Percentiles rank a stretch among this genome's conserved stretches.
Evolutionary conservation across 139 green algal genomes (phyloP).

Genomic region (Pleodorina starrii): DNA sequence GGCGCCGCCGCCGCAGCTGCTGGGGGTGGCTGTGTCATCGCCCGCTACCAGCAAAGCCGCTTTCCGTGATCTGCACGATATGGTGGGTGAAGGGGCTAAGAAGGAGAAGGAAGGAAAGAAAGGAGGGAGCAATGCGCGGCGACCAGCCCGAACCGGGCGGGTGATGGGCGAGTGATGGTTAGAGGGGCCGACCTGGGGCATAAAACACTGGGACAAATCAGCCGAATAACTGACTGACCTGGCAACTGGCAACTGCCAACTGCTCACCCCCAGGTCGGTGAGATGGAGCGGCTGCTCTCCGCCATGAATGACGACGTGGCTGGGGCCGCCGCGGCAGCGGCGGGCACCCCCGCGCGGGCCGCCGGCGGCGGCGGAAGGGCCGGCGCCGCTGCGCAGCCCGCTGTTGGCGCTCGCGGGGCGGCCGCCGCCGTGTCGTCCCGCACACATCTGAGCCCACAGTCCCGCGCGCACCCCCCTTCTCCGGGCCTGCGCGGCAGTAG

Average conservation of each 20-base stretch:
- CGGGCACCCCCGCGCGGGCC: not conserved
- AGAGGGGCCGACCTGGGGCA: no score
- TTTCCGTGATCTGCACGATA: slow-evolving; percentile 26
- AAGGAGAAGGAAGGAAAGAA: no score
- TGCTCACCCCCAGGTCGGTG: not conserved
- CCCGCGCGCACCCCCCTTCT: not conserved
- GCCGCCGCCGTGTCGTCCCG: not conserved
- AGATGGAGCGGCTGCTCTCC: slow-evolving; percentile 38
- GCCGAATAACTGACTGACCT: not conserved
- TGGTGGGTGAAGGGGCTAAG: no score
- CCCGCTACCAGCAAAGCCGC: slow-evolving; percentile 4
- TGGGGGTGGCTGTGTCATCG: not conserved
- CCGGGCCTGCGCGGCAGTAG: not conserved
- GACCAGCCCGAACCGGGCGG: no score
- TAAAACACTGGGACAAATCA: no score
- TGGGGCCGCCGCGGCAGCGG: not conserved
- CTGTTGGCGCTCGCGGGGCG: no score
- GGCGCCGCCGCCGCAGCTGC: not conserved
- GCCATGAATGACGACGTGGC: not conserved
- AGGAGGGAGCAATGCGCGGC: no score
- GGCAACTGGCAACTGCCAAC: not conserved
- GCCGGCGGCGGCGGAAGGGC: not conserved
- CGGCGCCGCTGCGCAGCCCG: not conserved
- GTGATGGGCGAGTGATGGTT: no score
- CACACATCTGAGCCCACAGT: not conserved